Base-by-base conservation (phyloP, 2,329 filamentous ascomycete genomes). In the Aureobasidium sp. region DNA sequence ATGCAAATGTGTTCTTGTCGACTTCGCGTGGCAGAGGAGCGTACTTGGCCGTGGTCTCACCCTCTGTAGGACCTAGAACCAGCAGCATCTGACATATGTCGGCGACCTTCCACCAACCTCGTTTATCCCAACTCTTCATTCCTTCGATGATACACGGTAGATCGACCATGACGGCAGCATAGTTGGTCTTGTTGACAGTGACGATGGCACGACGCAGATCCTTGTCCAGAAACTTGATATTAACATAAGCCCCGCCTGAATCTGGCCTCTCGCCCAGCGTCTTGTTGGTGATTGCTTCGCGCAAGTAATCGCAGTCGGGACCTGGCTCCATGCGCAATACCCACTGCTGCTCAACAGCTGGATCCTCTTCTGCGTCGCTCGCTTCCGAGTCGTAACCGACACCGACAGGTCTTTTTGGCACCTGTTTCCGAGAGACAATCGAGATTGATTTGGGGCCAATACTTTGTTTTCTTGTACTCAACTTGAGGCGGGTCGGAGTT, bases 381-480 rank as follows among this genome's bases (percentile, higher is more conserved):
- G 92, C 91, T 74, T 97, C 94, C 3, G 92, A 97, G 72, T 99
- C 94, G 75, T 97, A 99, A 8, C 93, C 94, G 61, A 96, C 91
- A 57, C 94, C 94, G 1, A 85, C 83, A 5, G 86, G 85, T 65
- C 90, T 83, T 35, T 82, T 78, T 7, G 89, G 87, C 1, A 84
- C 80, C 65, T 85, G 82, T 67, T 67, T 67, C 4, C 48, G 19
- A 24, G 64, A 63, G 24, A 64, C 67, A 60, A 66, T 64, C 50
- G 67, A 56, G 60, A 66, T 64, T 42, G 66, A 65, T 47, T 67
- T 67, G 39, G 68, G 53, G 2, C 62, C 61, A 5, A 53, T 56
- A 17, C 54, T 62, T 47, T 62, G 53, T 27, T 63, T 64, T 17
- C 64, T 52, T n/a, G 40, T 24, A 12, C 12, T 22, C 19, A 60